Evolutionary conservation across 805 yeast genomes (phyloP), one percentile per base, ranked within the genome.

Genomic region (Yarrowia sp.): DNA sequence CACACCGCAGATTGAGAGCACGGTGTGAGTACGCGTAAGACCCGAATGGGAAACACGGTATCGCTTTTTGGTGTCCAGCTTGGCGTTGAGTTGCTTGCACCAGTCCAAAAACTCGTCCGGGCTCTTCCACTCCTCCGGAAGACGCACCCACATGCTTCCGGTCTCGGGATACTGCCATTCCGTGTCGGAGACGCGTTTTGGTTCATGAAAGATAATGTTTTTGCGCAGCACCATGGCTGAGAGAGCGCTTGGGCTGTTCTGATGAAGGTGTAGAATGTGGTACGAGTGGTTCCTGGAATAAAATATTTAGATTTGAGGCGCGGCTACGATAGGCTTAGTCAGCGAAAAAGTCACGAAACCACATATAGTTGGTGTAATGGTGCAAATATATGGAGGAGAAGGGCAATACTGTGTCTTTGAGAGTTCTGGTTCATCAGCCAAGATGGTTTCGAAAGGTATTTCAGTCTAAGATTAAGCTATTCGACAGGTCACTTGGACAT

Each of bases 81-180:
- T 49, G 28, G 56, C 40, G 40, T 49, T 49, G 17, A 49, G 28
- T 2, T 7, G 16, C 40, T 30, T 21, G 56, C 56, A 49, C 52
- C 40, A 49, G 9, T 32, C 19, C 19, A 49, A 11, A 49, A 49
- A 49, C 14, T 49, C 56, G 30, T 32, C 40, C 9, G 56, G 38
- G 8, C 28, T 32, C 16, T 14, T 19, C 56, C 56, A 49, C 14
- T 21, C 40, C 9, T n/a, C 5, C 4, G 56, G 56, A 9, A 49
- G 14, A 14, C 3, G 10, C 2, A 32, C 56, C 38, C 40, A 49
- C 40, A 49, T 32, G 40, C 28, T 10, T 17, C 56, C 56, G 3
- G 56, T 49, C 19, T 49, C 56, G 40, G 56, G 56, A n/a, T 32
- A 49, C 26, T 19, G 24, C 56, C 56, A 49, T 14, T 46, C 52